Evolutionary conservation across 352 stramenopile genomes (phyloP).

Genomic region (Peronospora tabacina): DNA sequence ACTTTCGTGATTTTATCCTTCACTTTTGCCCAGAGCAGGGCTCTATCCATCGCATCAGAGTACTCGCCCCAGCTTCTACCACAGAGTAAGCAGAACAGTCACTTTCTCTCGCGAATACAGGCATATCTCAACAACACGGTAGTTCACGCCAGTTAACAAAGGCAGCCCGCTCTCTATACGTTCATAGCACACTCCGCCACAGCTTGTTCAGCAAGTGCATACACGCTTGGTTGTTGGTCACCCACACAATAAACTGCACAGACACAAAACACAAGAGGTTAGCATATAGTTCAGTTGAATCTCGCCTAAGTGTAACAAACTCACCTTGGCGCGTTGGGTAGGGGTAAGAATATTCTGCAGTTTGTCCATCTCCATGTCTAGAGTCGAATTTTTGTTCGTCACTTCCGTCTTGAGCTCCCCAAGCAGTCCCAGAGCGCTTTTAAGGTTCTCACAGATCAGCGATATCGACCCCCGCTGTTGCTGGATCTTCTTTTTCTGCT

Average conservation of each 20-base stretch:
- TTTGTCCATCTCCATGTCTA: conserved; percentile 92
- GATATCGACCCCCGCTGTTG: conserved; percentile 77
- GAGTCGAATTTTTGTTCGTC: conserved; percentile 86
- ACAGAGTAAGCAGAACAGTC: conserved; percentile 9
- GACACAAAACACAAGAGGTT: conserved; percentile 9
- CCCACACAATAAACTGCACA: conserved; percentile 90
- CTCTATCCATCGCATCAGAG: conserved; percentile 14
- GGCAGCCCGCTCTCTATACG: conserved; percentile 2
- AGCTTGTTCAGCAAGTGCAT: conserved; percentile 96
- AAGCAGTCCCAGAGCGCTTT: conserved; percentile 79
- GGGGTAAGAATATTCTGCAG: conserved; percentile 91
- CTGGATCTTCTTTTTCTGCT: conserved; percentile 91
- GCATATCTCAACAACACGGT: conserved; percentile 22
- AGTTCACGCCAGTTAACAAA: conserved; percentile 7
- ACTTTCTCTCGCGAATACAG: conserved; percentile 22
- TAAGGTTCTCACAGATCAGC: conserved; percentile 85
- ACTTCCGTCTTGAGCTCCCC: conserved; percentile 85
- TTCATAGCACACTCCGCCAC: conserved; percentile 87
- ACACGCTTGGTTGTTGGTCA: conserved; percentile 92
- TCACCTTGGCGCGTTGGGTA: conserved; percentile 86
- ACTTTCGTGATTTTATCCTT: conserved; percentile 12
- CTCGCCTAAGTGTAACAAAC: background rate
- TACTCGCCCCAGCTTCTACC: conserved; percentile 7
- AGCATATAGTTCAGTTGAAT: conserved; percentile 3
- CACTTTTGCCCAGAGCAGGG: conserved; percentile 6